phyloP scores from a whole-genome alignment of 148 eudicot species.

The Camellia granthamiana region DNA sequence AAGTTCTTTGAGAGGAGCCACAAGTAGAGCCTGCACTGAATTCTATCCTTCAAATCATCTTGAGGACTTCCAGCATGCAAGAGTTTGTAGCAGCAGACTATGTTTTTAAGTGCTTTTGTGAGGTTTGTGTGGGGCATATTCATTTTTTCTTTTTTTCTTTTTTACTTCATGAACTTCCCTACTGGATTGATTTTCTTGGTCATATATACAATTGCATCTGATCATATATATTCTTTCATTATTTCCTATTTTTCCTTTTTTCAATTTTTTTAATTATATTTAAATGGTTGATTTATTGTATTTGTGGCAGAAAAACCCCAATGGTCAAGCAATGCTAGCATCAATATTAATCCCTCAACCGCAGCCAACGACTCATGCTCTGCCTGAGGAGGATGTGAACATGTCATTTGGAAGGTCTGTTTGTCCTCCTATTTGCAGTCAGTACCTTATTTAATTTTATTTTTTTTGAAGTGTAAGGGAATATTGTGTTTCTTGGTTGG shows the following conservation, averaged over 20 bases:
- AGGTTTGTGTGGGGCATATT: constrained; percentile 43
- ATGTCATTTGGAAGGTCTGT: constrained; percentile 96
- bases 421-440: constrained; percentile 9
- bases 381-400: constrained; percentile 74
- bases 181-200: background rate
- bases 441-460: background rate
- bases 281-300: constrained; percentile 12
- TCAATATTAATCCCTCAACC: constrained; percentile 86
- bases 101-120: constrained; percentile 83
- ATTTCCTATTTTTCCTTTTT: background rate
- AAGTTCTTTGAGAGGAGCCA: constrained; percentile 85
- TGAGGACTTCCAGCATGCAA: constrained; percentile 83
- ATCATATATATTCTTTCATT: background rate
- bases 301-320: constrained; percentile 66
- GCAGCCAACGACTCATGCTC: constrained; percentile 45
- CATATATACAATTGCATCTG: constrained; percentile 3
- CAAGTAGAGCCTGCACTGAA: constrained; percentile 79
- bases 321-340: constrained; percentile 80
- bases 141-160: background rate
- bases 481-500: background rate
- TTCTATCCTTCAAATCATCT: constrained; percentile 76
- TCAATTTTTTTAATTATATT: constrained; percentile 5
- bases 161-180: background rate
- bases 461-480: too few relatives aligned
- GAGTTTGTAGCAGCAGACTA: constrained; percentile 89